A percentile compares a stretch with the other conserved stretches of the same genome.
These are phyloP conservation scores for Apiospora sp. DNA, from an alignment of 2,329 filamentous ascomycete genomes.

Conservation along the genomic window DNA sequence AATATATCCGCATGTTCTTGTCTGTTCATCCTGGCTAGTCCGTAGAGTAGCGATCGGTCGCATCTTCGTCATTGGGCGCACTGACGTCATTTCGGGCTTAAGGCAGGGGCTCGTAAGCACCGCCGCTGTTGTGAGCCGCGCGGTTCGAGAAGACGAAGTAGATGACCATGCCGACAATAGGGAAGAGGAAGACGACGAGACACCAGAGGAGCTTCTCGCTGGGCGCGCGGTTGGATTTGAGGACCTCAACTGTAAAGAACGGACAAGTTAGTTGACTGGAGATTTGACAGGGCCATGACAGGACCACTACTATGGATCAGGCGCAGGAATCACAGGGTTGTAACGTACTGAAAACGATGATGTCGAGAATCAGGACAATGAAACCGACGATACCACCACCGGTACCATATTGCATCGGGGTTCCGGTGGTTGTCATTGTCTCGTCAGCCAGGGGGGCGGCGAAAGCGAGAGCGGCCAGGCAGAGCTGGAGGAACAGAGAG, in stretches of 20 bases:
- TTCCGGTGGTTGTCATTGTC: constrained; percentile 46
- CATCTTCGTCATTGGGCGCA: neutral
- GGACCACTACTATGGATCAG: neutral
- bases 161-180: constrained; percentile 66
- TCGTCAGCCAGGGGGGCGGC: constrained; percentile 55
- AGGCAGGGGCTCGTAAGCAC: constrained; percentile 62
- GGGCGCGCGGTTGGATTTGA: constrained; percentile 68
- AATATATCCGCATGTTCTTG: neutral
- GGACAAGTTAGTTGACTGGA: constrained; percentile 14
- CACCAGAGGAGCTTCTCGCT: constrained; percentile 68
- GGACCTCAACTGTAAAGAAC: constrained; percentile 63
- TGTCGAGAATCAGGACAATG: constrained; percentile 67
- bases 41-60: neutral
- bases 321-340: neutral
- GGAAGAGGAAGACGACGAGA: constrained; percentile 70
- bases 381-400: constrained; percentile 69
- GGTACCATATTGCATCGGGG: constrained; percentile 65
- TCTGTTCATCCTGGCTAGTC: neutral
- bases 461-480: constrained; percentile 56
- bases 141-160: constrained; percentile 73
- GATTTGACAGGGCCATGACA: constrained; percentile 24
- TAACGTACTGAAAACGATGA: constrained; percentile 67
- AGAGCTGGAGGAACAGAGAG: constrained; percentile 60
- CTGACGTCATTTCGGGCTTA: constrained; percentile 27
- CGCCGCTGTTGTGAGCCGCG: constrained; percentile 58